These are phyloP conservation scores for Phytophthora syringae DNA, from an alignment of 352 stramenopile genomes.

Conservation along the genomic window DNA sequence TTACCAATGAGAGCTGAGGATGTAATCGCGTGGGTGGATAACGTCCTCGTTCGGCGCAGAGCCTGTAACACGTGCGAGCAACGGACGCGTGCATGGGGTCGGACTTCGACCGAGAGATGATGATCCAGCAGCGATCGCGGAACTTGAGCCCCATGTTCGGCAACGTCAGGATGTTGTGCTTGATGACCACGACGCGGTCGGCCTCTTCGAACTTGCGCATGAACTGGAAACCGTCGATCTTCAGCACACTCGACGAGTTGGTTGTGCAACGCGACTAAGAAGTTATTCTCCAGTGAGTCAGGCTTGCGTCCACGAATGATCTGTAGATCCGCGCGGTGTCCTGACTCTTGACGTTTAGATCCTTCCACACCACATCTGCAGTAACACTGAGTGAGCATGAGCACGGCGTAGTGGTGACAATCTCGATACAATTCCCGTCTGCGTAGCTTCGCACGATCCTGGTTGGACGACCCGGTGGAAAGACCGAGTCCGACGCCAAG, in stretches of 20 bases:
- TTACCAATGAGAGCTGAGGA: slow-evolving; percentile 40
- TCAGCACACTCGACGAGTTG: slow-evolving; percentile 28
- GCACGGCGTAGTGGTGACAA: slow-evolving; percentile 38
- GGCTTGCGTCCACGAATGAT: slow-evolving; percentile 40
- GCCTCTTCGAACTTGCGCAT: slow-evolving; percentile 43
- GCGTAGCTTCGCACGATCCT: slow-evolving; percentile 28
- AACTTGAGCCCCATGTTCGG: slow-evolving; percentile 39
- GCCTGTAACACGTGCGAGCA: slow-evolving; percentile 37
- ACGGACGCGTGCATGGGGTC: slow-evolving; percentile 34
- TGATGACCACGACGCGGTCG: slow-evolving; percentile 39
- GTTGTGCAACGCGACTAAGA: slow-evolving; percentile 40
- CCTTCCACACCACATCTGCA: slow-evolving; percentile 36
- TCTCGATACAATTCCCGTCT: slow-evolving; percentile 36
- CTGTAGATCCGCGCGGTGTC: slow-evolving; percentile 43
- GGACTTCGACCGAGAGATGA: slow-evolving; percentile 38
- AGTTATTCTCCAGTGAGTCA: slow-evolving; percentile 46
- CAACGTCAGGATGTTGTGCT: slow-evolving; percentile 34
- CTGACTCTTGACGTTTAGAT: slow-evolving; percentile 38
- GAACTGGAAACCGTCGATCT: slow-evolving; percentile 41
- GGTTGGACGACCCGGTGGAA: slow-evolving; percentile 24
- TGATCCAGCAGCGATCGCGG: slow-evolving; percentile 41
- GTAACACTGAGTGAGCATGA: slow-evolving; percentile 21
- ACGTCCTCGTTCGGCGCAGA: slow-evolving; percentile 35
- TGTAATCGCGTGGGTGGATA: slow-evolving; percentile 30
- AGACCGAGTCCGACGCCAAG: slow-evolving; percentile 40